Base-by-base conservation (phyloP, 257 asterid genomes). In the Knoxia roxburghii region DNA sequence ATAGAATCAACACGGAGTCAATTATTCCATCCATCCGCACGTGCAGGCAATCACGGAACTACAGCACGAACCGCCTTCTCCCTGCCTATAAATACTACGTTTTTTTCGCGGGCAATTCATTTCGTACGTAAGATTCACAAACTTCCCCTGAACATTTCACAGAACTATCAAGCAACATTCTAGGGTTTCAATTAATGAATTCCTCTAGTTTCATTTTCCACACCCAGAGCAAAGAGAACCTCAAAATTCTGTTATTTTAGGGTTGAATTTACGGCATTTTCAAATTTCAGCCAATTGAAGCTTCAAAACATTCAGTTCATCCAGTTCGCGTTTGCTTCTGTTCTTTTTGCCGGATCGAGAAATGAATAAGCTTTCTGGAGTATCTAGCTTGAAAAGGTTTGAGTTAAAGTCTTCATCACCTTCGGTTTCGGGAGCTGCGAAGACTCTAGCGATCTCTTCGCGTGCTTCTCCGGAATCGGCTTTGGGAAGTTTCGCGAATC, bases 401-500 rank as follows among this genome's bases (percentile, higher is more conserved):
- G 96, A 85, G 73, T 80, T 75, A 39, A 89, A 77, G 78, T 79
- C 83, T 54, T 53, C 72, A 23, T 15, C 87, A 33, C 85, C 82
- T 62, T 71, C 86, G 49, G 72, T 66, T 64, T 67, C 86, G 27
- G 87, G 85, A 78, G 79, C 82, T 67, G 76, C 77, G 51, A 87
- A 84, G 78, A 68, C 77, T 26, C 65, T 65, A 43, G 55, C 91
- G 11, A 76, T 43, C 74, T 74, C 88, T 64, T 74, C 89, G 63
- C 81, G 78, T 10, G 72, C 73, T 60, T 65, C 89, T 24, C 59
- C 85, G 21, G 89, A 83, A 35, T 81, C 96, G 15, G 75, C 71
- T 39, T 33, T 79, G 1, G 95, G 99, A 77, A 90, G 90, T 77
- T 87, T 90, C 72, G 86, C 88, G 49, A 90, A 84, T 76, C 82